Base-by-base conservation (phyloP, 768 basidiomycete species). In the Trametes elegans region DNA sequence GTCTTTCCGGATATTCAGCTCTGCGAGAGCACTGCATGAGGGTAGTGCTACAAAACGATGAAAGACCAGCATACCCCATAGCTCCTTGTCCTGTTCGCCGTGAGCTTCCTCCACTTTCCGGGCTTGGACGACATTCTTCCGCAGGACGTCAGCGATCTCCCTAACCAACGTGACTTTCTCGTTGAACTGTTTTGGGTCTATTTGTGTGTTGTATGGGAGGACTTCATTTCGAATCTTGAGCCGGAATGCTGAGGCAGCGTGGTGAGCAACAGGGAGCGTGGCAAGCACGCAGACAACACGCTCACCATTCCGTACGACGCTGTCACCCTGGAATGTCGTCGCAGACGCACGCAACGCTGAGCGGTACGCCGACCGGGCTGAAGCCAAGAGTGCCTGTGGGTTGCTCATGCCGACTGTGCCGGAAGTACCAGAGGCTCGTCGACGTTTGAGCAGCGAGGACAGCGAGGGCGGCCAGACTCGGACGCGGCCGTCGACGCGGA, bases 121-220 rank as follows among this genome's bases (percentile, higher is more conserved):
- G 2, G 84, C 95, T 69, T 98, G 95, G 0, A 93, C 93, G 39
- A 98, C 76, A 68, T 98, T 98, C 68, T 74, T 82, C 58, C 88
- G 77, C 55, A 98, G 67, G 31, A 90, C 82, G 21, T 74, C 66
- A 4, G 93, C 90, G 39, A 94, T 76, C 38, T 97, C 92, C 46
- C 74, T 76, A 38, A 85, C 82, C 5, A 88, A 72, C 48, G 77
- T 75, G 6, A 80, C 77, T 54, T 81, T 80, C 49, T 80, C 75
- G 61, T 81, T 73, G 46, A 84, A 82, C 11, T 71, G 68, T 31
- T 69, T 68, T 5, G 78, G 68, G 57, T 85, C 80, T 3, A 77
- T 66, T 41, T 76, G 68, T 28, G 73, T 61, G 7, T 68, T 70
- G 26, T 71, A 71, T 14, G 73, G 73, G 21, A 79, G 21, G 24